Percentiles rank a stretch among this genome's conserved stretches.
Conservation (phyloP, 495 filamentous ascomycete genomes). For the Cercophora sp. region DNA sequence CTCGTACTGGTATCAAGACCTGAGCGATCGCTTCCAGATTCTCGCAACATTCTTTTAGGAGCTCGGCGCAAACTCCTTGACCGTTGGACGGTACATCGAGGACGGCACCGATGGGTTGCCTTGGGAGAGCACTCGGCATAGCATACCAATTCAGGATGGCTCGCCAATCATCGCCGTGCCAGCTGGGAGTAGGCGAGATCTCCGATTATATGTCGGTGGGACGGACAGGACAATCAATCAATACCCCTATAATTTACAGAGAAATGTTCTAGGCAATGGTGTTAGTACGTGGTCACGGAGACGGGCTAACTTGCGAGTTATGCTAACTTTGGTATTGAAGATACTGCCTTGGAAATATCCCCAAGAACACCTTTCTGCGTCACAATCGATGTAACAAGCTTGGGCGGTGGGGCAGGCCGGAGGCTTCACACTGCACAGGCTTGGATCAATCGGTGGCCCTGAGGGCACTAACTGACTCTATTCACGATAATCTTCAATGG, state of each 20-base stretch:
- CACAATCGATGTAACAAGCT: too few species aligned
- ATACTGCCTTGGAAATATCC: background rate
- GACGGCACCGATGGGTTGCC: background rate
- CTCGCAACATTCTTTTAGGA: conserved; percentile 14
- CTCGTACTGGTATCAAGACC: conserved; percentile 16
- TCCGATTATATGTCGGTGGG: conserved; percentile 13
- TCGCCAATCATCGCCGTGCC: conserved; percentile 13
- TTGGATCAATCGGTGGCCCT: too few species aligned
- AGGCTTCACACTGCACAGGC: too few species aligned
- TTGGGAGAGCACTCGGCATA: conserved; percentile 5
- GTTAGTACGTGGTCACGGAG: background rate
- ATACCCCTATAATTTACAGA: conserved; percentile 9
- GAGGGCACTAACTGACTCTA: too few species aligned
- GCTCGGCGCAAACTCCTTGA: conserved; percentile 11
- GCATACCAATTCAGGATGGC: conserved; percentile 10
- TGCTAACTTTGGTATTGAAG: background rate
- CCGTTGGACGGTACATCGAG: conserved; percentile 6
- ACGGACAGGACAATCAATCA: conserved; percentile 8
- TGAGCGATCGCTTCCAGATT: background rate
- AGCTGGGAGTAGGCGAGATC: conserved; percentile 1
- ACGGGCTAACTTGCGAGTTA: background rate
- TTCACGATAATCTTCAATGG: too few species aligned
- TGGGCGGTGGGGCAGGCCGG: too few species aligned
- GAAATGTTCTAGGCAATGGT: conserved; percentile 1
- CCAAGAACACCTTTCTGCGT: conserved; percentile 6